phyloP scores from a whole-genome alignment of 2,329 filamentous ascomycete species.

The Talaromyces pinophilus region DNA sequence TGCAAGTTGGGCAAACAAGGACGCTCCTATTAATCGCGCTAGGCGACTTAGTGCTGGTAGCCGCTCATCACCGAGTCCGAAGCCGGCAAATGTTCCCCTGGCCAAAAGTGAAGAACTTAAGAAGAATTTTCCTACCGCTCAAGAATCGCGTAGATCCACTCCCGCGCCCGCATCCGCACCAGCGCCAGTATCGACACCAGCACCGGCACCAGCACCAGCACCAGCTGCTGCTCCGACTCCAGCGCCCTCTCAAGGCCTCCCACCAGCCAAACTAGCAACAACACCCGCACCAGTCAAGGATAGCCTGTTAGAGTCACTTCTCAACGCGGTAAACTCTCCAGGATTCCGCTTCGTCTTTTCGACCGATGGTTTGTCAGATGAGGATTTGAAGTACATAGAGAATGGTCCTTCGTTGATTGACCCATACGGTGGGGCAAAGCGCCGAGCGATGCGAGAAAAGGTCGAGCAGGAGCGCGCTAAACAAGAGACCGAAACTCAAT shows the following conservation, averaged over 20 bases:
- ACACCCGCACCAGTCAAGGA: conserved; percentile 30
- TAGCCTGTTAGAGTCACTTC: conserved; percentile 42
- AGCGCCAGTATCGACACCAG: conserved; percentile 21
- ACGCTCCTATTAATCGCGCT: conserved; percentile 66
- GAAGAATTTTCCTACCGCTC: conserved; percentile 31
- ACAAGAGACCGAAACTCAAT: conserved; percentile 57
- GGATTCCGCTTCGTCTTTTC: conserved; percentile 59
- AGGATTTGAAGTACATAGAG: conserved; percentile 55
- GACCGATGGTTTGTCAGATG: conserved; percentile 45
- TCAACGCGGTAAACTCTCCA: conserved; percentile 51
- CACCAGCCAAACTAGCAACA: conserved; percentile 26
- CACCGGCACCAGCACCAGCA: conserved; percentile 26
- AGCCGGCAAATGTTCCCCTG: conserved; percentile 53
- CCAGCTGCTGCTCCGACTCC: conserved; percentile 27
- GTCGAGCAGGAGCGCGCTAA: conserved; percentile 61
- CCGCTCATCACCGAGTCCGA: conserved; percentile 78
- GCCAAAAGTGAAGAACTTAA: conserved; percentile 40
- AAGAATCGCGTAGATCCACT: conserved; percentile 31
- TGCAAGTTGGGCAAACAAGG: conserved; percentile 83
- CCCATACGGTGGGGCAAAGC: conserved; percentile 75
- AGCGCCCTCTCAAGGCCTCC: conserved; percentile 27
- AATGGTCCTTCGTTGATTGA: conserved; percentile 80
- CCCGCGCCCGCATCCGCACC: conserved; percentile 25
- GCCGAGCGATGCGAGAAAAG: conserved; percentile 73
- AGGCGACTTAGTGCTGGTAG: conserved; percentile 73